These are phyloP conservation scores for Chaetomium strumarium DNA, from an alignment of 2,329 filamentous ascomycete species.

Conservation along the genomic window DNA sequence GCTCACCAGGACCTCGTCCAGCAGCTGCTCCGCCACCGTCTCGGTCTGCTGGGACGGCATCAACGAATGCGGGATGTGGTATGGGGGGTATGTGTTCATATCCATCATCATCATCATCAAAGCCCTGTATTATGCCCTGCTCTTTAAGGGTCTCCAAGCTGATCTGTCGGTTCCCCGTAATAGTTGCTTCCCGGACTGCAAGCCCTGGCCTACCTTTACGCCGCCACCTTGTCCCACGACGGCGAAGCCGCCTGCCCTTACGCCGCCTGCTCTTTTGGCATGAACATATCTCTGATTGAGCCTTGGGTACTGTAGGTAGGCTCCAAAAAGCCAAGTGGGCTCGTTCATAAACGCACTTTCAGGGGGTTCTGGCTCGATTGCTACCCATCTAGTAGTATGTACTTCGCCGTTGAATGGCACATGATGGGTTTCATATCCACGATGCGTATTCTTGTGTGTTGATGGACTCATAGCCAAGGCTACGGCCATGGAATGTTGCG, in stretches of 20 bases:
- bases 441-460: too few relatives aligned
- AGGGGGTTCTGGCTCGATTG: too few relatives aligned
- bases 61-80: conserved; percentile 22
- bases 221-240: conserved; percentile 15
- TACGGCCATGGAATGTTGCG: too few relatives aligned
- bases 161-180: background rate
- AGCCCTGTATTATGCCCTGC: background rate
- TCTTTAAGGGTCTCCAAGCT: background rate
- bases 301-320: too few relatives aligned
- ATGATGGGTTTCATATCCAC: too few relatives aligned
- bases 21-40: conserved; percentile 7
- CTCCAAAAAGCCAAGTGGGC: too few relatives aligned
- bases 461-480: too few relatives aligned
- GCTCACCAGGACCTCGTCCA: background rate
- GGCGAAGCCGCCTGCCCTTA: background rate
- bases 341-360: too few relatives aligned
- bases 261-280: too few relatives aligned
- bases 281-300: too few relatives aligned
- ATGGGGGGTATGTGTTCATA: conserved; percentile 17
- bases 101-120: background rate
- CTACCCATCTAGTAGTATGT: too few relatives aligned
- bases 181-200: conserved; percentile 21
- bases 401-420: too few relatives aligned
- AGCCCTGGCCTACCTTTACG: conserved; percentile 19
- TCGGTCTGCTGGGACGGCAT: conserved; percentile 18